Base-by-base conservation (phyloP, 1,284 basidiomycete species). In the Naganishia liquefaciens region DNA sequence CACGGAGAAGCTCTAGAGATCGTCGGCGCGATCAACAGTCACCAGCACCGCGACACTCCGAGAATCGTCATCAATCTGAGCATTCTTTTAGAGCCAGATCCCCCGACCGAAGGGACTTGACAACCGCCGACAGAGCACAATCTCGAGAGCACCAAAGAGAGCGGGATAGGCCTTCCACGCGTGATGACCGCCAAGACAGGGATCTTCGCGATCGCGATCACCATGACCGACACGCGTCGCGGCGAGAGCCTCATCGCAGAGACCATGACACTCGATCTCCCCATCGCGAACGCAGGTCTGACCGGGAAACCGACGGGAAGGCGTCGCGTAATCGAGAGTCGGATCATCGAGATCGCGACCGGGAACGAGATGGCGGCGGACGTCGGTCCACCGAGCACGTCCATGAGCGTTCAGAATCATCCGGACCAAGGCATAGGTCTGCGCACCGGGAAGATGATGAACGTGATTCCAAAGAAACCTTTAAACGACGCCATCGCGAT, bases 1-100 rank as follows among this genome's bases (percentile, higher is more conserved):
- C 30, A 11, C 57, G 57, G 40, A n/a, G 30, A 39, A 50, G 21
- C 17, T 60, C 57, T 5, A 30, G 46, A 21, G 44, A 46, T 17
- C 19, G 43, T 13, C n/a, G 37, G 19, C 43, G 21, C 10, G 28
- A 11, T 40, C 2, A 28, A 9, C 27, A 6, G 13, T 33, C 42
- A 57, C 43, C 42, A 19, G 30, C 9, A 44, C 3, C 54, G n/a
- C 13, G 40, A 30, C 54, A n/a, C 0, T 21, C 27, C 10, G 23
- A 19, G 13, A 23, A 44, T 17, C 25, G 23, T 21, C 23, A 55
- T 15, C 51, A 21, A 39, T 39, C 33, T 21, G 23, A 55, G 13
- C 51, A 21, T 21, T 39, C 33, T 33, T 37, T 33, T 7, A 30
- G 51, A 21, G 51, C 51, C 17, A 10, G 19, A 21, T 39, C 51